Base-by-base conservation (phyloP, 2,329 filamentous ascomycete genomes). In the Blastomyces parvus region DNA sequence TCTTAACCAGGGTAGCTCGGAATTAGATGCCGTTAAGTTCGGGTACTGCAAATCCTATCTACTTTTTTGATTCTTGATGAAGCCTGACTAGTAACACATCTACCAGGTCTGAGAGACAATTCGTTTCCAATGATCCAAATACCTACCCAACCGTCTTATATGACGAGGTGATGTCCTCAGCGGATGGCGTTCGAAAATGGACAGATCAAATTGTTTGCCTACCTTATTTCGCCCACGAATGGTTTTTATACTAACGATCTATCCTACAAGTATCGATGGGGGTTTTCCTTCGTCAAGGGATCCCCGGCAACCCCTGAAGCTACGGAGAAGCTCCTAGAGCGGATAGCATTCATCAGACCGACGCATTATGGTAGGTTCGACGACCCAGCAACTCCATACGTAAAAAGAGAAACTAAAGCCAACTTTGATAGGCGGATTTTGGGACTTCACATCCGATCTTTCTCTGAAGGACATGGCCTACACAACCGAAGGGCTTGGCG, bases 401-500 rank as follows among this genome's bases (percentile, higher is more conserved):
- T n/a, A 48, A 4, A 33, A 30, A 19, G 3, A 38, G 30, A 38
- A 56, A 59, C 40, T 48, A 36, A 59, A 48, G 14, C 1, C 27
- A 52, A 52, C 14, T 13, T 6, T 38, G 25, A 59, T 61, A 80
- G 82, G 86, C 66, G 86, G 83, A 36, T 89, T 89, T 75, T 89
- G 87, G 79, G 93, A 97, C 76, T 97, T 97, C 74, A 89, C 90
- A 0, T 88, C 92, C 5, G 89, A 97, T 74, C 83, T 97, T 30
- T 88, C 90, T 36, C 88, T 88, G 71, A 92, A 92, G 67, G 91
- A 96, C 71, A 95, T 90, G 1, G 91, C 91, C 3, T 99, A 97
- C 78, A 97, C 93, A 1, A 91, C 88, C 69, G 82, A 94, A 60
- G 86, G 87, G 0, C 83, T 99, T 2, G 85, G 86, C 25, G 88